phyloP scores from a whole-genome alignment of 2,329 filamentous ascomycete genomes.

The Sarocladium oryzae region DNA sequence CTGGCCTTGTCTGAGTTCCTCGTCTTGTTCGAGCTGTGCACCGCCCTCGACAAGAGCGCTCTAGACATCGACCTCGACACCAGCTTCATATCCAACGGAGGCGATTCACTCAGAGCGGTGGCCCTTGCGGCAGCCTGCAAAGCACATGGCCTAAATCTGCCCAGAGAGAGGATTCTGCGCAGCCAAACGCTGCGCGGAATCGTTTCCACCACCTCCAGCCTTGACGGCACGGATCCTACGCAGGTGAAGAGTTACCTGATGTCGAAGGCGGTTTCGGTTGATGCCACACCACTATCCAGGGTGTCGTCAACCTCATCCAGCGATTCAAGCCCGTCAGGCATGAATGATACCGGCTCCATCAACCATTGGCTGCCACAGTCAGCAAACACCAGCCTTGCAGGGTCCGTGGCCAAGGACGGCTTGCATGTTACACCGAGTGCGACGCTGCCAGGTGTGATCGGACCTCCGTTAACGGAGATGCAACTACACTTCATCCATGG shows the following conservation, averaged over 20 bases:
- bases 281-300: neutral
- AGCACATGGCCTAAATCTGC: neutral
- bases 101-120: neutral
- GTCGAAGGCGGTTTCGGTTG: neutral
- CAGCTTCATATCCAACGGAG: neutral
- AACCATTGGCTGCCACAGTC: neutral
- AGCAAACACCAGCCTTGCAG: neutral
- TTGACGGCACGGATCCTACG: neutral
- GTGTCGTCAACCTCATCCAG: neutral
- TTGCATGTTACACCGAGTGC: neutral
- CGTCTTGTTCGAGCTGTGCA: neutral
- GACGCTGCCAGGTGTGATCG: neutral
- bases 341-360: neutral
- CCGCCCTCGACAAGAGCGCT: neutral
- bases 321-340: neutral
- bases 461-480: conserved; percentile 13
- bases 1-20: neutral
- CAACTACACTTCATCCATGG: conserved; percentile 20
- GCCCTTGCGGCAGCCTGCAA: neutral
- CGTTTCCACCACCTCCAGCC: neutral
- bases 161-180: neutral
- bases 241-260: neutral
- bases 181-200: too few species aligned
- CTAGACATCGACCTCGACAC: neutral
- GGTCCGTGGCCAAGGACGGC: neutral